A percentile compares a stretch with the other conserved stretches of the same genome.
phyloP scores from a whole-genome alignment of 768 basidiomycete species.

The Calocera cornea region DNA sequence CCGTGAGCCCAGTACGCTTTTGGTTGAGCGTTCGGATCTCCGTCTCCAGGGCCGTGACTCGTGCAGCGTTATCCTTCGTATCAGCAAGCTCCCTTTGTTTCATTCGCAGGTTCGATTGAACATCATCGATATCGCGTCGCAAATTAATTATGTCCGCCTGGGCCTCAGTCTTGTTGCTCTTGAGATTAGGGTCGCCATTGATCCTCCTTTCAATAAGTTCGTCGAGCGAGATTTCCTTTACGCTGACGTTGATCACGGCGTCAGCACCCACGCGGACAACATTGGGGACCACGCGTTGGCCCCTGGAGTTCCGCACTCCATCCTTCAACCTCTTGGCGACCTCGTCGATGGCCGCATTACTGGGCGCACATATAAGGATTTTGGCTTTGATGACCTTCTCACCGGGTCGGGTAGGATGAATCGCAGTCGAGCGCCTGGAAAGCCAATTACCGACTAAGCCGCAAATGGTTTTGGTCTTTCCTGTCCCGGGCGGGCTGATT shows the following conservation, averaged over 20 bases:
- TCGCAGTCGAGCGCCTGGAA: constrained; percentile 42
- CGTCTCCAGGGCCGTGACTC: constrained; percentile 43
- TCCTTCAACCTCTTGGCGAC: constrained; percentile 77
- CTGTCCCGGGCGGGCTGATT: constrained; percentile 85
- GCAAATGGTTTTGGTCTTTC: constrained; percentile 96
- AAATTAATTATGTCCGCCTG: constrained; percentile 40
- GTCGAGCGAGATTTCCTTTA: constrained; percentile 79
- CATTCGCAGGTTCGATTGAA: constrained; percentile 44
- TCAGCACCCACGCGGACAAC: constrained; percentile 85
- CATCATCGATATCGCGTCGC: constrained; percentile 51
- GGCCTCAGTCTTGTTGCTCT: constrained; percentile 35
- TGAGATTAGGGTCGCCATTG: constrained; percentile 30
- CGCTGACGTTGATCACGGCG: constrained; percentile 56
- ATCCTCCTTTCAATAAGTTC: constrained; percentile 62
- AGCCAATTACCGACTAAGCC: constrained; percentile 79
- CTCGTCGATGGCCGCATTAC: constrained; percentile 97
- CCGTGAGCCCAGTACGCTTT: constrained; percentile 48
- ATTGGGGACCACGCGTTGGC: constrained; percentile 44
- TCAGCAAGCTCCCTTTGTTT: constrained; percentile 49
- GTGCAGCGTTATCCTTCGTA: constrained; percentile 44
- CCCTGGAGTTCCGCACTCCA: constrained; percentile 48
- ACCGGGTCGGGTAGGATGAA: constrained; percentile 29
- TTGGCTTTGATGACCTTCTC: constrained; percentile 46
- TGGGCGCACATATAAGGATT: constrained; percentile 87
- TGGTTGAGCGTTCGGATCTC: constrained; percentile 56